Evolutionary conservation across 2,329 filamentous ascomycete species (phyloP).

Genomic region (Aspergillus hortae): DNA sequence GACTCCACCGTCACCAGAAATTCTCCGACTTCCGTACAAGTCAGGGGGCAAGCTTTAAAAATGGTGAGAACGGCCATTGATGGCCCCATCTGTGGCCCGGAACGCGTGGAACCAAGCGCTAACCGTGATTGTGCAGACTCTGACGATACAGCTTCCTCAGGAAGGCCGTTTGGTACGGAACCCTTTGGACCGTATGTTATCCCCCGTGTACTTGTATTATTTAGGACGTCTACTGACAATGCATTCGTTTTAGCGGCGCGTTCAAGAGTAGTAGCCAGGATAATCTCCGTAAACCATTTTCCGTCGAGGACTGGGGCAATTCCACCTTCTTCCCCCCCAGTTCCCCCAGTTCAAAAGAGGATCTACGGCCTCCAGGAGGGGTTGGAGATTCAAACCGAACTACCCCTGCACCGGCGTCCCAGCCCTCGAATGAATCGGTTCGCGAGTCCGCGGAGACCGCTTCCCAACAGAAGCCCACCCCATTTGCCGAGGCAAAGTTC

Average conservation of each 20-base stretch:
- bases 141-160: constrained; percentile 26
- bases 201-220: not conserved
- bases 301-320: constrained; percentile 38
- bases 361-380: constrained; percentile 12
- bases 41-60: constrained; percentile 20
- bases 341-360: constrained; percentile 25
- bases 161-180: constrained; percentile 10
- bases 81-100: constrained; percentile 11
- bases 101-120: not conserved
- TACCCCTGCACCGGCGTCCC: constrained; percentile 12
- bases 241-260: constrained; percentile 2
- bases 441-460: constrained; percentile 18
- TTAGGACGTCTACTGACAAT: constrained; percentile 8
- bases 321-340: constrained; percentile 36
- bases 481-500: constrained; percentile 35
- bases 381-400: constrained; percentile 12
- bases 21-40: constrained; percentile 24
- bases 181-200: constrained; percentile 9
- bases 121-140: constrained; percentile 18
- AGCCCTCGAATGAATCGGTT: constrained; percentile 12
- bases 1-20: constrained; percentile 29
- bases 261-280: constrained; percentile 34
- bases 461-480: constrained; percentile 24
- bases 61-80: constrained; percentile 25
- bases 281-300: constrained; percentile 38